Conservation (phyloP, 1,284 basidiomycete species). For the Papiliotrema nemorosa region DNA sequence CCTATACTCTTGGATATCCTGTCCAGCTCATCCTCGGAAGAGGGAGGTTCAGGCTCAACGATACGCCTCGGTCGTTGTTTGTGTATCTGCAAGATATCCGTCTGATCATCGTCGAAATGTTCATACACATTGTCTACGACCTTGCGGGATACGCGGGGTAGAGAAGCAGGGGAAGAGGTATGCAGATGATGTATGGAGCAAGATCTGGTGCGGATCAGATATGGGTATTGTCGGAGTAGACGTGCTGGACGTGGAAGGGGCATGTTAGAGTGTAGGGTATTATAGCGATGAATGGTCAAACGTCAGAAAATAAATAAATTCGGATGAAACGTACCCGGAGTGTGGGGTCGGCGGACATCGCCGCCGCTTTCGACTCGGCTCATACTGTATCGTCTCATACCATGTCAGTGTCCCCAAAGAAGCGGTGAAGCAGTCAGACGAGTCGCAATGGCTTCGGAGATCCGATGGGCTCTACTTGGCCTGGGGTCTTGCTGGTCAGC, state of each 20-base stretch:
- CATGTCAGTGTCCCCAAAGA: too few species aligned
- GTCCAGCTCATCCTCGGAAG: background rate
- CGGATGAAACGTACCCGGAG: too few species aligned
- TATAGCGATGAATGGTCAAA: too few species aligned
- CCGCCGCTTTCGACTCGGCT: too few species aligned
- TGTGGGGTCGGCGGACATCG: too few species aligned
- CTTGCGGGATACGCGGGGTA: background rate
- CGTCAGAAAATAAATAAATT: too few species aligned
- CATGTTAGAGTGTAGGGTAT: background rate
- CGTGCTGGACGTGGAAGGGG: constrained; percentile 1
- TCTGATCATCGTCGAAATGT: background rate
- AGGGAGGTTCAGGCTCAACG: background rate
- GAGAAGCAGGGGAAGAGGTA: background rate
- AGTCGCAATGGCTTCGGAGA: too few species aligned
- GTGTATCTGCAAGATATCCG: background rate
- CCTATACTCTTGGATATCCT: background rate
- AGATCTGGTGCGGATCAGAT: background rate
- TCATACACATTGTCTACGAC: background rate
- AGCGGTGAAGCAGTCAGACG: too few species aligned
- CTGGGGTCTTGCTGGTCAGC: too few species aligned
- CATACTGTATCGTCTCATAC: too few species aligned
- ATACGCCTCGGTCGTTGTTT: background rate
- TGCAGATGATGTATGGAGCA: background rate
- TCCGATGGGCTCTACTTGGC: too few species aligned
- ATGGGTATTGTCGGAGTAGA: background rate